phyloP scores from a whole-genome alignment of 2,329 filamentous ascomycete genomes.

The Diaporthe aspalathi region DNA sequence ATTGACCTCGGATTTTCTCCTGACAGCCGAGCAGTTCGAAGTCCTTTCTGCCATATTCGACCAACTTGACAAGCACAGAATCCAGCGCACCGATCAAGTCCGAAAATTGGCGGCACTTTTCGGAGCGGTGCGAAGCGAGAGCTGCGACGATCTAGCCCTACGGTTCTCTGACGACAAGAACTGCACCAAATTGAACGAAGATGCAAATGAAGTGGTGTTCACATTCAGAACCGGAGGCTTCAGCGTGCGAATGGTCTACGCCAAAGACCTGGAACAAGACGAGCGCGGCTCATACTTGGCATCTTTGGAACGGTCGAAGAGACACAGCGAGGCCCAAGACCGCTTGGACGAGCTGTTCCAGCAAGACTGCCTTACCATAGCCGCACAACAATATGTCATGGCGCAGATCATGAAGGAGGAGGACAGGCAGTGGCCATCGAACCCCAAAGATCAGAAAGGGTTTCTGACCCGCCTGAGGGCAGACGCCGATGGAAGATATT shows the following conservation, averaged over 20 bases:
- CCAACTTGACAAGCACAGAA: background rate
- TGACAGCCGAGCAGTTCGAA: background rate
- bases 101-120: background rate
- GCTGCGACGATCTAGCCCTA: background rate
- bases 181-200: background rate
- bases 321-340: background rate
- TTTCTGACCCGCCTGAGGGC: background rate
- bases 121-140: background rate
- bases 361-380: background rate
- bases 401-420: background rate
- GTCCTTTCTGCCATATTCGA: background rate
- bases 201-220: background rate
- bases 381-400: background rate
- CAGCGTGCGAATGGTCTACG: background rate
- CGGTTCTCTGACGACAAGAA: background rate
- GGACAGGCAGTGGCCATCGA: background rate
- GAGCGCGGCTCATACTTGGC: background rate
- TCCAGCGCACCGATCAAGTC: background rate
- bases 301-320: background rate
- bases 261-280: background rate
- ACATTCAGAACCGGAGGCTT: background rate
- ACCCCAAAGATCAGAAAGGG: background rate
- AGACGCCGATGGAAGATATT: background rate
- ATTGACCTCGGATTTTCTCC: background rate
- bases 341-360: background rate